Conservation (phyloP, 768 basidiomycete genomes). For the Mycena chlorophos region DNA sequence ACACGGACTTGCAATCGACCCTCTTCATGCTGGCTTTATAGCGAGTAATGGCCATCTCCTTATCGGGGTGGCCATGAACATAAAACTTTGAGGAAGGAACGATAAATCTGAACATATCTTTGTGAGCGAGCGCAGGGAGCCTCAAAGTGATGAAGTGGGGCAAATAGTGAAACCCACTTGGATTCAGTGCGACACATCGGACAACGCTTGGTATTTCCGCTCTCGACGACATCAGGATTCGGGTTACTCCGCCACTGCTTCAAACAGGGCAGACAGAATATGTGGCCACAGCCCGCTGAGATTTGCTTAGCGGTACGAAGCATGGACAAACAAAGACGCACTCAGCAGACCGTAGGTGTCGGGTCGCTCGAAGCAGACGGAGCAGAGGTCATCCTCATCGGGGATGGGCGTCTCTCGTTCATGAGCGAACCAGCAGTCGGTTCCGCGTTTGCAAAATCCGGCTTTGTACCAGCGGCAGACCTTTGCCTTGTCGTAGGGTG, state of each 20-base stretch:
- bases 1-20: constrained; percentile 63
- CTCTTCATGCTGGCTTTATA: constrained; percentile 77
- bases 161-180: constrained; percentile 25
- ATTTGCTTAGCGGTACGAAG: background rate
- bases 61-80: constrained; percentile 53
- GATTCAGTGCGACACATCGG: constrained; percentile 73
- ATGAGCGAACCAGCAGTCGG: constrained; percentile 77
- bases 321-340: constrained; percentile 30
- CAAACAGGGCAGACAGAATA: constrained; percentile 79
- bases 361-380: constrained; percentile 77
- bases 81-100: constrained; percentile 74
- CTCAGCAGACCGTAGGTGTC: constrained; percentile 67
- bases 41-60: constrained; percentile 47
- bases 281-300: constrained; percentile 70
- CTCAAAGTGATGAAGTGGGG: background rate
- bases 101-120: too few species aligned
- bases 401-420: constrained; percentile 28
- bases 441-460: constrained; percentile 70
- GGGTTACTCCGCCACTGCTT: constrained; percentile 72
- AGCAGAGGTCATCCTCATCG: constrained; percentile 56
- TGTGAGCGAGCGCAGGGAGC: background rate
- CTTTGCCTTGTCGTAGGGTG: constrained; percentile 73
- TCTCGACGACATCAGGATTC: constrained; percentile 48
- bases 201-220: constrained; percentile 71
- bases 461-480: constrained; percentile 63